Base-by-base conservation (phyloP, 768 basidiomycete species). In the Panaeolus papilionaceus region DNA sequence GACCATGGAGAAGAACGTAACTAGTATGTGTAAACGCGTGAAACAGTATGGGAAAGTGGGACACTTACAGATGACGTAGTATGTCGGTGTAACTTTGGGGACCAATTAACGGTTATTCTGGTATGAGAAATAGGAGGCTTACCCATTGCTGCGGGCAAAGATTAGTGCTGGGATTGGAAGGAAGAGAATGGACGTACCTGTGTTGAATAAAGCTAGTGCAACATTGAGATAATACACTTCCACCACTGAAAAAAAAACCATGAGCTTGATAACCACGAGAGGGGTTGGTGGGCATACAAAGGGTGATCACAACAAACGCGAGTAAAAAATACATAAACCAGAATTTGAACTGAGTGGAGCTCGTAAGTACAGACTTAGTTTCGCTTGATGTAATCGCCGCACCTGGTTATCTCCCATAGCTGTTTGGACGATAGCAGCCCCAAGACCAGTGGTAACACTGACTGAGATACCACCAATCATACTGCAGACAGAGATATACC, bases 181-280 rank as follows among this genome's bases (percentile, higher is more conserved):
- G 23, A 23, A 23, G 33, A 42, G 61, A 49, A 54, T 18, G 61
- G 18, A 71, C 88, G 69, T 69, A 91, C 91, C 92, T 65, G 93
- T 93, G 79, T 98, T 97, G 84, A 96, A 99, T 40, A 98, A 81
- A 66, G 96, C 98, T 68, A 99, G 89, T 18, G 98, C 98, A 68
- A 96, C 90, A 79, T 98, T 98, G 68, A 98, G 85, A 80, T 95
- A 99, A 79, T 93, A 96, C 73, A 98, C 93, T 77, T 98, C 97
- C 67, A 90, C 90, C 66, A 95, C 91, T 93, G 54, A 14, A 47
- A 61, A 18, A 61, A 18, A 62, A 23, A 37, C 33, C 61, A 20
- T 63, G 10, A 47, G 62, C 67, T 65, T 72, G 58, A 75, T 62
- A 65, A 58, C 37, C 28, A 38, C 61, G 20, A 26, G 37, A 66